Evolutionary conservation across 768 basidiomycete species (phyloP), one percentile per base, ranked within the genome.

Genomic region (Cystoderma amianthinum): DNA sequence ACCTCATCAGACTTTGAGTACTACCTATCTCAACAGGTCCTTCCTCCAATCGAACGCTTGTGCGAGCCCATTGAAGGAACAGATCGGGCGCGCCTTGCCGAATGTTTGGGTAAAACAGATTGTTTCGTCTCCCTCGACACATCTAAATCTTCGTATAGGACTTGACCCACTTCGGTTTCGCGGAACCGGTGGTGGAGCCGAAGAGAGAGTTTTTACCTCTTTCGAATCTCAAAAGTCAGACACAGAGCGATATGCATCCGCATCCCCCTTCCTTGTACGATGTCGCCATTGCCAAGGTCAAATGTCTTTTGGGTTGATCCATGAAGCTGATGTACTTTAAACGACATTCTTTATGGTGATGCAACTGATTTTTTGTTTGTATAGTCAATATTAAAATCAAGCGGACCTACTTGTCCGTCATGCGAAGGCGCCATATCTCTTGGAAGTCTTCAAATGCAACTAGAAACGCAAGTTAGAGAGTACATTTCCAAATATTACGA

Each of bases 11-110:
- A 98, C 60, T 91, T 82, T 57, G 89, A 96, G 48, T 78, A 87
- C 59, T 99, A 98, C 59, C 69, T 99, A 6, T 78, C 85, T 3
- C 78, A 89, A 19, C 96, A 99, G 63, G 78, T 99, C 22, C 66
- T 99, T 2, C 96, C 96, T 3, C 94, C 96, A 0, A 82, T 98
- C 43, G 89, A 96, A 55, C 83, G 96, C 49, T 64, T 99, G 37
- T 99, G 96, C 57, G 96, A 96, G 32, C 85, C 89, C 1, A 98
- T 99, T 34, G 91, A 96, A 51, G 95, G 94, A 5, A 97, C 94
- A 0, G 95, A 98, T 52, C 77, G 89, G 19, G 69, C 93, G 5
- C 76, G 94, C 24, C 66, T 99, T 16, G 96, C 96, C 0, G 95
- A 98, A 65, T 97, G 92, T 58, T 78, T 99, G 4, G 95, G 93